Base-by-base conservation (phyloP, 805 yeast genomes). In the Starmerella davenportii region DNA sequence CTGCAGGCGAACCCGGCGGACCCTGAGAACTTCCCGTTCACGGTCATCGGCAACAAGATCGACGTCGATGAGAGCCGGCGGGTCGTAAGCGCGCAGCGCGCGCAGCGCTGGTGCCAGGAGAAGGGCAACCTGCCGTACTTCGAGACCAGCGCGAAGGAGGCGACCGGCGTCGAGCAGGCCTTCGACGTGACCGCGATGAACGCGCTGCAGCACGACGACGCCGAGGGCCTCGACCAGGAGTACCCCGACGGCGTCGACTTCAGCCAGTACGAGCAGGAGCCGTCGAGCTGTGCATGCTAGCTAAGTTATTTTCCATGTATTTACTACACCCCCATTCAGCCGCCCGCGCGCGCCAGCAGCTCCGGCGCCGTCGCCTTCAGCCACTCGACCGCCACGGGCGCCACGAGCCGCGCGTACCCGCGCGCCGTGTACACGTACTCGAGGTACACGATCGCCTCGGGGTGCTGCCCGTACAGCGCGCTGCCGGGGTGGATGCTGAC, bases 111-210 rank as follows among this genome's bases (percentile, higher is more conserved):
- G 57, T 72, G 78, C 39, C 70, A 67, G 40, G 67, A 70, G 36
- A 59, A 69, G 46, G 78, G 92, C 60, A 81, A 84, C 46, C 66
- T 84, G 44, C 96, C 98, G 3, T 74, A 85, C 43, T 87, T 90
- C 54, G 94, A 87, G 59, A 87, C 98, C n/a, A 76, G 90, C 65
- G 98, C 98, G 16, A 90, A 87, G 63, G 95, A 84, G 57, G 84
- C 90, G 14, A 80, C 85, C 36, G 92, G 92, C 50, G 94, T 87
- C 27, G 95, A 85, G 54, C 75, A 79, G 51, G 96, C 96, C 2
- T 87, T 87, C 54, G 95, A 90, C 57, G 93, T 85, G 32, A 80
- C 87, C 51, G 95, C 95, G 24, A 72, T 94, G 52, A 82, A 81
- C 63, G 98, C 96, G 0, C 65, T 87, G 52, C 94, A 84, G 57